phyloP scores from a whole-genome alignment of 495 filamentous ascomycete genomes.

The Lindgomyces ingoldianus region DNA sequence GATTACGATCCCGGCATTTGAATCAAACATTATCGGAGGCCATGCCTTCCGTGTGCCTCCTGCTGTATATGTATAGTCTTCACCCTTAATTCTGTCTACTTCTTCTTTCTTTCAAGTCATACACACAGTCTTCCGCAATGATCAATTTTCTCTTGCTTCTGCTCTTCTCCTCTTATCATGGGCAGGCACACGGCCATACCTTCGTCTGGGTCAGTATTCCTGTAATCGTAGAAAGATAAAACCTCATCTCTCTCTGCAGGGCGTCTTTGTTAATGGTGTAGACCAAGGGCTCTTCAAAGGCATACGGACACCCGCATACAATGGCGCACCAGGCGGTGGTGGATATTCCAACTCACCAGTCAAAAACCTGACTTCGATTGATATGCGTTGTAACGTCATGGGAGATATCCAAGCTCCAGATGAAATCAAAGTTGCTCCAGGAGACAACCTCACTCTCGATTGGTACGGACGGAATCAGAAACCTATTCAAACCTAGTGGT shows the following conservation, averaged over 20 bases:
- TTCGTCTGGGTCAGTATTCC: slow-evolving; percentile 24
- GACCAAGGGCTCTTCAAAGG: slow-evolving; percentile 30
- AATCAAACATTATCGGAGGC: too few relatives aligned
- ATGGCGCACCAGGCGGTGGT: slow-evolving; percentile 41
- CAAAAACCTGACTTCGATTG: slow-evolving; percentile 30
- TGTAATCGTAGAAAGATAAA: neutral
- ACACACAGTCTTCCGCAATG: neutral
- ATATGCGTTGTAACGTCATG: slow-evolving; percentile 33
- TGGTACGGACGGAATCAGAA: slow-evolving; percentile 18
- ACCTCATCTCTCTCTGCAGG: slow-evolving; percentile 1
- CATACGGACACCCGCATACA: slow-evolving; percentile 49
- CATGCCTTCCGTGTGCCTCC: too few relatives aligned
- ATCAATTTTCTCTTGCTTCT: slow-evolving; percentile 10
- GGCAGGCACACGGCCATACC: slow-evolving; percentile 12
- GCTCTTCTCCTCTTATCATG: neutral
- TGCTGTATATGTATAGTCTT: too few relatives aligned
- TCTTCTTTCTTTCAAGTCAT: too few relatives aligned
- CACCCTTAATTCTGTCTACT: too few relatives aligned
- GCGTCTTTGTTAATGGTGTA: slow-evolving; percentile 34
- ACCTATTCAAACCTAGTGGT: neutral
- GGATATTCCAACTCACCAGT: slow-evolving; percentile 43
- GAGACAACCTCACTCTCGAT: slow-evolving; percentile 30
- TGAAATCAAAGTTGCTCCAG: slow-evolving; percentile 30
- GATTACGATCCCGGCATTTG: too few relatives aligned
- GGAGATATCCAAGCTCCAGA: slow-evolving; percentile 29